These are phyloP conservation scores for Cochlearia excelsa DNA, from an alignment of 345 rosid genomes.

Conservation along the genomic window DNA sequence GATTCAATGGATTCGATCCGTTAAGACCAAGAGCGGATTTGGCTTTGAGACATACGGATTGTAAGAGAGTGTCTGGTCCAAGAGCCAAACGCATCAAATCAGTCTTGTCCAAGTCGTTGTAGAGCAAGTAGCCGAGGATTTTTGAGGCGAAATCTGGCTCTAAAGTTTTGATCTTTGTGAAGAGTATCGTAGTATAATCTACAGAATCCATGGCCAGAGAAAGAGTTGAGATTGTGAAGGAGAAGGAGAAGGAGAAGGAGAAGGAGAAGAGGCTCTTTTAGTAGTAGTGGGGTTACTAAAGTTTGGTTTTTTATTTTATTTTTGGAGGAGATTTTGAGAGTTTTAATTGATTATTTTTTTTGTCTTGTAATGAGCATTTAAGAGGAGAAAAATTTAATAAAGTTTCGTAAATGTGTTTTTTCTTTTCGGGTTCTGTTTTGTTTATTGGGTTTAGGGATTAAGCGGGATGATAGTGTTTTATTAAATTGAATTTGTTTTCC, in stretches of 20 bases:
- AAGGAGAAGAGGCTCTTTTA: conserved; percentile 35
- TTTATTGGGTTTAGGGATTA: conserved; percentile 10
- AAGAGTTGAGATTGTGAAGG: neutral
- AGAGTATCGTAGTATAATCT: conserved; percentile 66
- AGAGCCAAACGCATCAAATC: conserved; percentile 70
- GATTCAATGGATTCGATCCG: conserved; percentile 49
- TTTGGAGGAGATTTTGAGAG: conserved; percentile 20
- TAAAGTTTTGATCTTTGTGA: conserved; percentile 60
- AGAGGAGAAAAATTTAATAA: neutral
- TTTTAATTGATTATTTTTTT: conserved; percentile 17
- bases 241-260: conserved; percentile 32
- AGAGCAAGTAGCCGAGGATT: conserved; percentile 82
- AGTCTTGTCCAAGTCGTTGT: conserved; percentile 60
- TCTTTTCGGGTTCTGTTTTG: too few species aligned
- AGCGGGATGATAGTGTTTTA: conserved; percentile 17
- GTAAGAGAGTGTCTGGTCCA: conserved; percentile 62
- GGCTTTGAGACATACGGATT: conserved; percentile 56
- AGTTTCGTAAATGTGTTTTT: conserved; percentile 18
- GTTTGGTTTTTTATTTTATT: neutral
- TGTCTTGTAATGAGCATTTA: conserved; percentile 26
- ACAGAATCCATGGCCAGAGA: conserved; percentile 58
- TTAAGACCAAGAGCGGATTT: conserved; percentile 65
- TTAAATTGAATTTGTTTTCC: conserved; percentile 1
- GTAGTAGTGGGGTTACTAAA: conserved; percentile 20
- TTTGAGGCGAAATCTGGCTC: conserved; percentile 81